Evolutionary conservation across 2,329 filamentous ascomycete species (phyloP).

Genomic region (Juglanconis oblonga): DNA sequence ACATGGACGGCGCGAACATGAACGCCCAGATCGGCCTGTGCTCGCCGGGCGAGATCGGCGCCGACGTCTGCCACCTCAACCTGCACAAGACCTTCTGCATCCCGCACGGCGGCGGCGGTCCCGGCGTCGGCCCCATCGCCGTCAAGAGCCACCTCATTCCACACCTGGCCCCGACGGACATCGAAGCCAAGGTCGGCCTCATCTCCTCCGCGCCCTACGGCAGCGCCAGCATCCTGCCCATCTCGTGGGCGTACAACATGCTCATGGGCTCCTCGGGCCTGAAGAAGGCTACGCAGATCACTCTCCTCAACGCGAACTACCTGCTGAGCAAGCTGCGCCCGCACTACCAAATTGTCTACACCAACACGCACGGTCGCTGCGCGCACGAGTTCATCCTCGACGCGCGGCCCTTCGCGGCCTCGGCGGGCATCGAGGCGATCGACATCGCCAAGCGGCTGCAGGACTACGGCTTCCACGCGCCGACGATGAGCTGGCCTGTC

Average conservation of each 20-base stretch:
- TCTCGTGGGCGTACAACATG: conserved; percentile 92
- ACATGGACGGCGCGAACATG: conserved; percentile 99
- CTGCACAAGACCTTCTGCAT: conserved; percentile 99
- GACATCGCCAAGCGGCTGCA: conserved; percentile 95
- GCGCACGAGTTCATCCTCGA: conserved; percentile 98
- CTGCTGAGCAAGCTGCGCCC: conserved; percentile 82
- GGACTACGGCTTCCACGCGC: conserved; percentile 96
- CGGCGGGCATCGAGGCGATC: conserved; percentile 81
- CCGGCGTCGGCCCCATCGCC: conserved; percentile 90
- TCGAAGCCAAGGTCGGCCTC: conserved; percentile 55
- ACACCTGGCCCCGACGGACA: conserved; percentile 62
- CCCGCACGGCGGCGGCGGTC: conserved; percentile 90
- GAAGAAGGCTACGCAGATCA: conserved; percentile 85
- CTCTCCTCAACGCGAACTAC: conserved; percentile 96
- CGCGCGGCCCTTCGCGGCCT: conserved; percentile 77
- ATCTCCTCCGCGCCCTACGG: conserved; percentile 83
- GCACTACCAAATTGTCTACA: conserved; percentile 91
- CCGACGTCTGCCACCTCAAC: conserved; percentile 95
- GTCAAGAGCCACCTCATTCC: conserved; percentile 77
- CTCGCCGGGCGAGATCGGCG: conserved; percentile 91
- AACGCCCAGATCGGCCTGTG: conserved; percentile 96
- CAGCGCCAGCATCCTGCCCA: conserved; percentile 87
- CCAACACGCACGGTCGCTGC: conserved; percentile 81
- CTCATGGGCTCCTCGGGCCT: conserved; percentile 86
- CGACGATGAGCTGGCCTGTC: conserved; percentile 96